Evolutionary conservation across 2,329 filamentous ascomycete species (phyloP), one percentile per base, ranked within the genome.

Genomic region (Aspergillus carbonarius): DNA sequence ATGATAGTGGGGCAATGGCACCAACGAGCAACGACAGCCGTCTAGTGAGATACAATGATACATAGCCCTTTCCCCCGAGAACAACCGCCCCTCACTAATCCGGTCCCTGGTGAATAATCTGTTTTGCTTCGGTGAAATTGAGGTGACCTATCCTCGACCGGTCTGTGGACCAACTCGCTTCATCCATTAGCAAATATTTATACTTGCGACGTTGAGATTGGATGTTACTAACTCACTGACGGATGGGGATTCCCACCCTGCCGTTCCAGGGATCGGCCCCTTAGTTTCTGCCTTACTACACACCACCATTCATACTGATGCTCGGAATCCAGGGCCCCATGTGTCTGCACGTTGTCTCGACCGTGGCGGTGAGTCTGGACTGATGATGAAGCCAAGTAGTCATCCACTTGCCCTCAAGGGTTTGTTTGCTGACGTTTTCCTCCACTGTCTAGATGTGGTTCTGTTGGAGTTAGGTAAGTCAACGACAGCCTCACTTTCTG

Each of bases 201-300:
- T 39, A 23, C 50, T 18, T 44, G 17, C 51, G 37, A 44, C 17
- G 23, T 15, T 12, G 51, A 35, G 39, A 42, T 54, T 40, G 25
- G 34, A 44, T 34, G 18, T 54, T 15, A 34, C 13, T 32, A 25
- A 53, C 50, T 42, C 50, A 32, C 12, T 48, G 46, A 46, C 46
- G 46, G 54, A 56, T 51, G 46, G 37, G 20, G n/a, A 56, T 51
- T 42, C 39, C 54, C 46, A 51, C 54, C 54, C 54, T 13, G 12
- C 44, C 7, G 42, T 54, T 39, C 54, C 35, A 54, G 39, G 58
- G 40, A 57, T 57, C 54, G 40, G 30, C 47, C 46, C 51, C 40
- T 25, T 47, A 27, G 20, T 49, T 56, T 51, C 44, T 34, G 35
- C 44, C 44, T 34, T 42, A 44, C 50, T 25, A 39, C 34, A 35